Conservation (phyloP, 129 eudicot genomes). For the Arctium lappa region DNA sequence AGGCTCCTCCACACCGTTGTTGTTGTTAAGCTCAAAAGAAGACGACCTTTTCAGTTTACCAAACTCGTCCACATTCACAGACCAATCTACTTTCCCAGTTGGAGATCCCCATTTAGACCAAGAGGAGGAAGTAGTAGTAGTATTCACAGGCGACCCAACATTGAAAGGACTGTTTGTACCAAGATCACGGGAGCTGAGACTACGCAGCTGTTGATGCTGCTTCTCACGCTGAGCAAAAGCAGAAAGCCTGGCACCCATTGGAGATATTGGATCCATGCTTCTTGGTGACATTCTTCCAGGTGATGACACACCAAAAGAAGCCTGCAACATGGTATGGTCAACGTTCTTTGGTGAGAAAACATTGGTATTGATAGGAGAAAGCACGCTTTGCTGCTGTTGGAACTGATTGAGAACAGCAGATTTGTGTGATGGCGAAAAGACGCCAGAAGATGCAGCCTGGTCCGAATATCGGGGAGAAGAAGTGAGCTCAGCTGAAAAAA, state of each 20-base stretch:
- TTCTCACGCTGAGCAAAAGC: slow-evolving; percentile 58
- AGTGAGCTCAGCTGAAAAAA: slow-evolving; percentile 63
- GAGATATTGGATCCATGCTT: slow-evolving; percentile 69
- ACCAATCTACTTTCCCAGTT: slow-evolving; percentile 72
- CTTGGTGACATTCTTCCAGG: slow-evolving; percentile 78
- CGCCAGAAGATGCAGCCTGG: slow-evolving; percentile 47
- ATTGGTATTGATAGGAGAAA: slow-evolving; percentile 78
- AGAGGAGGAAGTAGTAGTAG: slow-evolving; percentile 13
- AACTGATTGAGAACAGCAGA: slow-evolving; percentile 73
- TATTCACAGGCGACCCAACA: slow-evolving; percentile 57
- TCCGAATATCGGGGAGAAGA: slow-evolving; percentile 81
- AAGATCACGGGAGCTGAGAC: slow-evolving; percentile 78
- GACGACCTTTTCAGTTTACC: slow-evolving; percentile 41
- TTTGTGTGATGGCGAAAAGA: slow-evolving; percentile 82
- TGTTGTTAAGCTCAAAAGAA: slow-evolving; percentile 41
- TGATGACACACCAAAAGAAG: slow-evolving; percentile 61
- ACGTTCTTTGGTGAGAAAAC: slow-evolving; percentile 63
- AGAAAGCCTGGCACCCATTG: slow-evolving; percentile 62
- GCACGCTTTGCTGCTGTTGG: slow-evolving; percentile 87
- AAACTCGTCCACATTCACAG: slow-evolving; percentile 40
- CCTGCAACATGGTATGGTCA: slow-evolving; percentile 66
- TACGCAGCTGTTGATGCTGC: slow-evolving; percentile 66
- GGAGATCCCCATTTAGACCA: slow-evolving; percentile 78
- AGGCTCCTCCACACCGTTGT: slow-evolving; percentile 67
- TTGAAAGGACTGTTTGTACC: slow-evolving; percentile 41